Evolutionary conservation across 352 stramenopile species (phyloP), one percentile per base, ranked within the genome.

Genomic region (Globisporangium perplexum): DNA sequence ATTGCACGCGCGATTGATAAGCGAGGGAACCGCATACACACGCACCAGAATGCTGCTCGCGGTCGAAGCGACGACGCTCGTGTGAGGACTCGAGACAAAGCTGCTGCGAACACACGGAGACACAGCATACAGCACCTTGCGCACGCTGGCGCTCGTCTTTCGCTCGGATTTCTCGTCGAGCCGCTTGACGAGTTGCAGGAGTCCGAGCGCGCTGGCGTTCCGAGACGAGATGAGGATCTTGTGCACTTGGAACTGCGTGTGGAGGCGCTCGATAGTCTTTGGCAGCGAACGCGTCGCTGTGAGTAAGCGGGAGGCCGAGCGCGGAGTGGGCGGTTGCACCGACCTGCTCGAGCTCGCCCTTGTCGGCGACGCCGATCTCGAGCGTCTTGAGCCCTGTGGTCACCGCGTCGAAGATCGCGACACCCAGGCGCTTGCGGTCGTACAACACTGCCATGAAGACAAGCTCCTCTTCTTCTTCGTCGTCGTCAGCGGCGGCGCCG

Each of bases 211-310:
- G 30, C 68, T 86, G 23, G 73, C 77, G 48, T 92, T 92, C 30
- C 81, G 65, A 20, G 77, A 77, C 5, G 81, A 92, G 24, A 92
- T 18, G 11, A 92, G 36, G 22, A 88, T 63, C 44, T 79, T 71
- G 54, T 86, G 77, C 3, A 86, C 70, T 51, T 79, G 72, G 54
- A 92, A 90, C 51, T 92, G 81, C 7, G 70, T 89, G 43, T 83
- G 70, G 10, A 92, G 39, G 6, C 71, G 69, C 36, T 87, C 77
- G n/a, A 92, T 52, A 1, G 69, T 60, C 76, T 43, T 28, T 49
- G 22, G 42, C 20, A 18, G 43, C 5, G 11, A 20, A 7, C 10
- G 6, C 33, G 12, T 10, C 10, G 30, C 2, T 52, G 2, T 26
- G n/a, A 26, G 7, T 30, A 30, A 11, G 47, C 4, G n/a, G n/a